Percentiles rank a stretch among this genome's conserved stretches.
phyloP scores from a whole-genome alignment of 2,329 filamentous ascomycete species.

The Pestalotiopsis sp. region DNA sequence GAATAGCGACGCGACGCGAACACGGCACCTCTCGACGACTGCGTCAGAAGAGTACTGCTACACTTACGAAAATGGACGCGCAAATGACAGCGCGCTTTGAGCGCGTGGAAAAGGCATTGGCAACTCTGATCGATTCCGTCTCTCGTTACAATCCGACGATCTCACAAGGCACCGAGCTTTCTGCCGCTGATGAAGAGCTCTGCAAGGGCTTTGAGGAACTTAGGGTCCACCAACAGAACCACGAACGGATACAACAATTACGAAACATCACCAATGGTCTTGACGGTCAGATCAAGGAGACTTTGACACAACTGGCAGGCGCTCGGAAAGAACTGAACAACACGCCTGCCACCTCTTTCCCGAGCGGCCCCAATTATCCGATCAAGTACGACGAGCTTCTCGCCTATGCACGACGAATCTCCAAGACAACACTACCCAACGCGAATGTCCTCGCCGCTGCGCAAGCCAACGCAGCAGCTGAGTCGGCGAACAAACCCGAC shows the following conservation, averaged over 20 bases:
- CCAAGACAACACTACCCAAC: conserved; percentile 76
- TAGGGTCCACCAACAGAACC: conserved; percentile 74
- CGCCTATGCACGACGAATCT: conserved; percentile 77
- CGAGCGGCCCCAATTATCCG: conserved; percentile 51
- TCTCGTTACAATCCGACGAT: conserved; percentile 79
- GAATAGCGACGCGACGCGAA: background rate
- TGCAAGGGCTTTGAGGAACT: conserved; percentile 69
- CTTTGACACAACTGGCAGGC: conserved; percentile 68
- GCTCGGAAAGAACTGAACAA: conserved; percentile 74
- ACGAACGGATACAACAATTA: conserved; percentile 70
- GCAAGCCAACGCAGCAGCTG: conserved; percentile 34
- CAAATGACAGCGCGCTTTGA: conserved; percentile 66
- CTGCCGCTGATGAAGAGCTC: conserved; percentile 71
- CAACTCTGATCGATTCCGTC: conserved; percentile 76
- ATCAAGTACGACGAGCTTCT: conserved; percentile 76
- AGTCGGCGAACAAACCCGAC: conserved; percentile 30
- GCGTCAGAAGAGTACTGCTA: background rate
- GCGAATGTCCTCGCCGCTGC: conserved; percentile 49
- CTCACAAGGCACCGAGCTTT: conserved; percentile 68
- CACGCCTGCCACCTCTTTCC: conserved; percentile 61
- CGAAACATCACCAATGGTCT: conserved; percentile 66
- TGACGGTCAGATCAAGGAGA: conserved; percentile 74
- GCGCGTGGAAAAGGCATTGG: conserved; percentile 68
- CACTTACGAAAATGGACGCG: conserved; percentile 51
- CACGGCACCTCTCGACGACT: background rate